Evolutionary conservation across 768 basidiomycete genomes (phyloP), one percentile per base, ranked within the genome.

Genomic region (Mycena rosella): DNA sequence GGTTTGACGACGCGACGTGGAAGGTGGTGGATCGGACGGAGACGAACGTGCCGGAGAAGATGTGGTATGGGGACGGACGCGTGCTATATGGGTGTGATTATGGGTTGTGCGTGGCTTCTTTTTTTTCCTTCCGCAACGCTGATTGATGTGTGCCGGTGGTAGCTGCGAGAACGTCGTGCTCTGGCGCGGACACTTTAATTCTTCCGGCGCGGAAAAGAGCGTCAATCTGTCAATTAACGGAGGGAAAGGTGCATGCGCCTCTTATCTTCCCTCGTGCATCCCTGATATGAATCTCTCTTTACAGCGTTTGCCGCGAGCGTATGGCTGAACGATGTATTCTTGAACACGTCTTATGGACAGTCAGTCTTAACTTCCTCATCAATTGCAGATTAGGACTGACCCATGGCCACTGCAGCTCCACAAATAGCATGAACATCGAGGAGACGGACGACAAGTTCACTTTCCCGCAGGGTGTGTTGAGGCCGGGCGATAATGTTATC

Each of bases 31-130:
- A 92, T 72, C 89, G 89, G 69, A 91, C 85, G 30, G 83, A 81
- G 24, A 94, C 94, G 30, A 93, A 92, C 69, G 89, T 91, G 63
- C 90, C 91, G 7, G 82, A 82, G 49, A 88, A 89, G 74, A 91
- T 91, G 14, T 80, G 85, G 67, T 92, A 91, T 71, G 92, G 92
- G 1, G 91, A 93, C 68, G 92, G 91, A 2, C 81, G 91, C 51
- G 81, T 94, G 22, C 79, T 96, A n/a, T 95, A 93, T 76, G 94
- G 92, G 1, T 95, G 93, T 73, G 94, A 95, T 77, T 96, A 96
- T 77, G 92, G 89, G 61, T 96, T 90, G 93, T 94, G 65, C 76
- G 90, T 79, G 3, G n/a, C n/a, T 27, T 22, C 36, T 44, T 40
- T 15, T 15, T 8, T 26, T 65, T 38, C 36, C 36, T 51, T 24